Evolutionary conservation across 1,139 yeast genomes (phyloP), one percentile per base, ranked within the genome.

Genomic region (Suhomyces atakaporum): DNA sequence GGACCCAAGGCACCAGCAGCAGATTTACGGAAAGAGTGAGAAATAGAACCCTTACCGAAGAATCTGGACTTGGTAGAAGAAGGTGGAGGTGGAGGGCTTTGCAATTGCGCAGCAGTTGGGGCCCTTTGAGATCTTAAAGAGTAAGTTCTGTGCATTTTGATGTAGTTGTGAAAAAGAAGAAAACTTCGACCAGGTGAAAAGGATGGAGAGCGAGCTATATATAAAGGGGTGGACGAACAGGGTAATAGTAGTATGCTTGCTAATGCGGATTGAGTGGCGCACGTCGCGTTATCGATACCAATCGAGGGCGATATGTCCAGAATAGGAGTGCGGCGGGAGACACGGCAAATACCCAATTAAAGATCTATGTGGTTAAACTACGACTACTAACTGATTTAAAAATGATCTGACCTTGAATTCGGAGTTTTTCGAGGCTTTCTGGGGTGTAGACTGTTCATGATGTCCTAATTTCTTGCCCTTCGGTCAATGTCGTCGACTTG

Each of bases 1-100:
- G 94, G 94, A 27, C 90, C 90, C 54, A 81, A 69, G 32, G 81
- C 76, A 48, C 85, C 89, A 39, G 90, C 90, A 36, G 87, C 74
- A 43, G 72, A 69, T 63, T 78, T 82, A 66, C 89, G 78, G 63
- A 84, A 76, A 20, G 81, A 60, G 53, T 79, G 75, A 40, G 85
- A 75, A 47, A 84, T 69, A 16, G 85, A 79, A 29, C 84, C 79
- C 54, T 78, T 79, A 54, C 92, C 92, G 56, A 84, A 84, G 61
- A 83, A 84, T 58, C 72, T 77, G 41, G 81, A 75, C 53, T 74
- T 64, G 63, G 84, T 83, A 23, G 86, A 69, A 11, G 90, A 79
- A 18, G 86, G 73, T 49, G 92, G 92, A 27, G 89, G 89, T 31
- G 90, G 85, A 35, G 92, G 92, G 38, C 84, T 74, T 58, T 81